phyloP scores from a whole-genome alignment of 129 eudicot genomes.

The Centaurea solstitialis region DNA sequence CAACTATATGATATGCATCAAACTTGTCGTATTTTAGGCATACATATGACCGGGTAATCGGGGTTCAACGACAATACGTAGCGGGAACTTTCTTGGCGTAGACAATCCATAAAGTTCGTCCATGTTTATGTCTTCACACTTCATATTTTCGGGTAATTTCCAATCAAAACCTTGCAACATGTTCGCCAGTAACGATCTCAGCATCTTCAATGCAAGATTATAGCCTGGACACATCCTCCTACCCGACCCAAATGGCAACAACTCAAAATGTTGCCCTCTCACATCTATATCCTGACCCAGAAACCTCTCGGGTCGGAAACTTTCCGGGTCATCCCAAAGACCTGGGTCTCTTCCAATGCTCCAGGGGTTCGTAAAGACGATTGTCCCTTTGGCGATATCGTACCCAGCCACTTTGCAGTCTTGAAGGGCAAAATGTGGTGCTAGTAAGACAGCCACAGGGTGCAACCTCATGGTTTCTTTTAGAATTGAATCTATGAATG shows the following conservation, averaged over 20 bases:
- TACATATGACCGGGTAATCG: slow-evolving; percentile 20
- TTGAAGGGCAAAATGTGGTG: slow-evolving; percentile 42
- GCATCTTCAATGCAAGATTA: slow-evolving; percentile 34
- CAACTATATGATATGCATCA: too few species aligned
- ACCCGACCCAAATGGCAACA: slow-evolving; percentile 42
- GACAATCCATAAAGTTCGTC: slow-evolving; percentile 32
- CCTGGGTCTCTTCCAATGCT: slow-evolving; percentile 38
- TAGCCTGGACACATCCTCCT: slow-evolving; percentile 44
- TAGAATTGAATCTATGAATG: slow-evolving; percentile 28
- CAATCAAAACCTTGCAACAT: slow-evolving; percentile 36
- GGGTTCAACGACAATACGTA: slow-evolving; percentile 21
- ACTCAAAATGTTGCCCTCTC: slow-evolving; percentile 37
- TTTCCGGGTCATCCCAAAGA: slow-evolving; percentile 30
- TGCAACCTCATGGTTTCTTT: slow-evolving; percentile 49
- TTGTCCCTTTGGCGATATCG: slow-evolving; percentile 36
- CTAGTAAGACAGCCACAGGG: slow-evolving; percentile 32
- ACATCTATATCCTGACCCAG: slow-evolving; percentile 29
- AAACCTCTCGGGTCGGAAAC: slow-evolving; percentile 43
- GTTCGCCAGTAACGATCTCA: slow-evolving; percentile 21
- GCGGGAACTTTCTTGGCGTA: slow-evolving; percentile 24
- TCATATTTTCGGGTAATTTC: slow-evolving; percentile 25
- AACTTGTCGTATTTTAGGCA: too few species aligned
- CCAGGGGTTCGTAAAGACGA: slow-evolving; percentile 28
- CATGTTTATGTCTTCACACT: slow-evolving; percentile 24
- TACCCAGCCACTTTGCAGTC: slow-evolving; percentile 42